Evolutionary conservation across 352 stramenopile genomes (phyloP).

Genomic region (Pythium brachiatum): DNA sequence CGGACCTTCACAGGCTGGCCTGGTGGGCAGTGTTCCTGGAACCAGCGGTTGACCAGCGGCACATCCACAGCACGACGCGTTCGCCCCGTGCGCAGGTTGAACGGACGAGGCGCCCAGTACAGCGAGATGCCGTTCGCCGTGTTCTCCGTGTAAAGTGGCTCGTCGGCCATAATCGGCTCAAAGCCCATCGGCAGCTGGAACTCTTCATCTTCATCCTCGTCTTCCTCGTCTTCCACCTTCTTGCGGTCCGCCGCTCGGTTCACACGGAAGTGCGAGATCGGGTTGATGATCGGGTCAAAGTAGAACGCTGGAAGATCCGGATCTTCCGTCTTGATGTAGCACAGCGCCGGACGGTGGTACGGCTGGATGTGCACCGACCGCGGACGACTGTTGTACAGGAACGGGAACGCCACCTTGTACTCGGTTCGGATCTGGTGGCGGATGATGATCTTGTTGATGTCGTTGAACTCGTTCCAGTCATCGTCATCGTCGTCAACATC

Average conservation of each 20-base stretch:
- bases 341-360: constrained; percentile 97
- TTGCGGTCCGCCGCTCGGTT: constrained; percentile 60
- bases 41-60: constrained; percentile 99
- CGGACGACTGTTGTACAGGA: constrained; percentile 99
- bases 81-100: constrained; percentile 95
- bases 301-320: constrained; percentile 96
- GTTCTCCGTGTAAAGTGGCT: constrained; percentile 94
- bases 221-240: constrained; percentile 42
- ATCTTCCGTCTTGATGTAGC: constrained; percentile 97
- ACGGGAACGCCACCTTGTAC: constrained; percentile 99
- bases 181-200: constrained; percentile 88
- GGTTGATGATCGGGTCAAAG: constrained; percentile 97
- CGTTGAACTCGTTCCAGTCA: constrained; percentile 99
- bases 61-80: constrained; percentile 97
- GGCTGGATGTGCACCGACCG: constrained; percentile 93
- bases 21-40: constrained; percentile 96
- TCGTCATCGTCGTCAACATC: constrained; percentile 98
- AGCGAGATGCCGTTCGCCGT: constrained; percentile 97
- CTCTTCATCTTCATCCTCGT: constrained; percentile 87
- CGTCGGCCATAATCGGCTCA: constrained; percentile 89
- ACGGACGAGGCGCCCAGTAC: constrained; percentile 97
- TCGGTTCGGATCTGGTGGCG: constrained; percentile 98
- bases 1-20: constrained; percentile 99
- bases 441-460: constrained; percentile 99
- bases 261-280: constrained; percentile 93